Base-by-base conservation (phyloP, 495 filamentous ascomycete species). In the Tetracladium setigerum region DNA sequence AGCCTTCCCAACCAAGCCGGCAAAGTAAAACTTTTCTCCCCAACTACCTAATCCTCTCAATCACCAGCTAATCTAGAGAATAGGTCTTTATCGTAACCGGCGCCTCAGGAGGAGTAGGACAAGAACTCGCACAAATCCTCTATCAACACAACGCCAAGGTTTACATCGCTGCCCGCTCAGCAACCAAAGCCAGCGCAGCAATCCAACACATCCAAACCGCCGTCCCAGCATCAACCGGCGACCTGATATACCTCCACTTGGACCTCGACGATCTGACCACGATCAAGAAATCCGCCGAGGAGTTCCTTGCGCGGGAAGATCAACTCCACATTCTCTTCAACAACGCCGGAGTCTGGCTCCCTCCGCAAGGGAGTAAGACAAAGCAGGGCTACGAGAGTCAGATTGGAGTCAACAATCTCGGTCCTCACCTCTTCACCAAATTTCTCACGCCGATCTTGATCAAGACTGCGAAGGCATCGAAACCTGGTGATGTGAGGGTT, bases 281-380 rank as follows among this genome's bases (percentile, higher is more conserved):
- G 19, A 61, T 68, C 34, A 57, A 59, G 27, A 30, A 51, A 12
- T 65, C 57, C 2, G 61, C 54, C 7, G 49, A 63, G 36, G 51
- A 37, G 36, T 64, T 72, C 14, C 56, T 76, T 1, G 67, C 64
- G 14, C 50, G 62, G n/a, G 59, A 66, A 18, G 59, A 70, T 0
- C 61, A 70, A 33, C 66, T 66, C 19, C 78, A 87, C 49, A 57
- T 79, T 15, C 62, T 91, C 3, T 67, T 86, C 33, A 79, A 82
- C 63, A 89, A 87, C 52, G 84, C 84, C 1, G 84, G 82, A 35
- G 72, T 85, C 46, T 82, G 87, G 78, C 75, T 67, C 0, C 54
- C 70, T 11, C 69, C 74, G 0, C 67, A 59, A 12, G 54, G 59
- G 13, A 47, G 41, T 37, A 54, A 50, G 43, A 56, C 53, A 14